Conservation (phyloP, 2,329 filamentous ascomycete species). For the Penicillium polonicum region DNA sequence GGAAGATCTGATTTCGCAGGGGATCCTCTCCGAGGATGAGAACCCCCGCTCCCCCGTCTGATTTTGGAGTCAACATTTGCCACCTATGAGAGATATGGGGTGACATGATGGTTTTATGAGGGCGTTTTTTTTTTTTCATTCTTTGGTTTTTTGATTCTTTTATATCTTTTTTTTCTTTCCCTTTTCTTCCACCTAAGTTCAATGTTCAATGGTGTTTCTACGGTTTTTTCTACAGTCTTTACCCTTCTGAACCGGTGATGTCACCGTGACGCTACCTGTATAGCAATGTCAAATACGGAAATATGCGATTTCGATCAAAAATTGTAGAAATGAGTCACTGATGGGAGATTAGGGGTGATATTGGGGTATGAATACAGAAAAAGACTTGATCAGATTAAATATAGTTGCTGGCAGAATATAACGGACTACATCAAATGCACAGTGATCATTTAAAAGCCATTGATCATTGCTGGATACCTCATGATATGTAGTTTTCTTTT, state of each 20-base stretch:
- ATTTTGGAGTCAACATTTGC: neutral
- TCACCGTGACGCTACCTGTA: constrained; percentile 18
- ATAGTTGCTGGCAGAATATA: neutral
- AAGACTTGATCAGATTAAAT: neutral
- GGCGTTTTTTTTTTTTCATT: neutral
- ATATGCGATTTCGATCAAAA: neutral
- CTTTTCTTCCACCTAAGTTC: neutral
- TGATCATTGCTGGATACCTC: neutral
- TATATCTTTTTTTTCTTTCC: neutral
- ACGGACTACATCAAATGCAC: neutral
- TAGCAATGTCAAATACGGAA: constrained; percentile 2
- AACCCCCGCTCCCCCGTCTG: constrained; percentile 35
- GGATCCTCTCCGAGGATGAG: constrained; percentile 70
- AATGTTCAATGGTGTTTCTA: neutral
- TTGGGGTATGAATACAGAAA: neutral
- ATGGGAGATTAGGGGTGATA: neutral
- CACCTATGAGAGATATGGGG: constrained; percentile 5
- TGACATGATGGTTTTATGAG: constrained; percentile 1
- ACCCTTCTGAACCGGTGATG: constrained; percentile 16
- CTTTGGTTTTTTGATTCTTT: neutral
- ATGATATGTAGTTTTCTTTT: neutral
- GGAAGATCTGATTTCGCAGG: constrained; percentile 73
- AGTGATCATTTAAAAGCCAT: neutral
- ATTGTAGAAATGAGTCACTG: neutral
- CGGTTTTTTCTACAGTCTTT: neutral